Evolutionary conservation across 768 basidiomycete genomes (phyloP).

Genomic region (Podaxis sp.): DNA sequence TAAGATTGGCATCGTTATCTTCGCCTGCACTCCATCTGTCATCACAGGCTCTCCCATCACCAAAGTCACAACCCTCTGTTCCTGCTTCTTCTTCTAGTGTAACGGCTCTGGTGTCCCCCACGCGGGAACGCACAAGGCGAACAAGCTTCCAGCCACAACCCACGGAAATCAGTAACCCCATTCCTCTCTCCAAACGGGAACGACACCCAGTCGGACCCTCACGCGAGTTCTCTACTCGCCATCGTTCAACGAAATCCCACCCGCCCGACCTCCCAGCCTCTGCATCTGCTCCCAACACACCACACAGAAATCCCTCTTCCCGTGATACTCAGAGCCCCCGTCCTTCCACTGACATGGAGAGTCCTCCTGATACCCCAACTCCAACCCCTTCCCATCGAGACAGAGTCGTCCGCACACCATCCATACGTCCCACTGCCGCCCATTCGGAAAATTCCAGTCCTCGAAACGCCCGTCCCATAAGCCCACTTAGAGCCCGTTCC

Average conservation of each 20-base stretch:
- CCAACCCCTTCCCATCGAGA: constrained; percentile 11
- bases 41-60: constrained; percentile 52
- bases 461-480: constrained; percentile 15
- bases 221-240: constrained; percentile 18
- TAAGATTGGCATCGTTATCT: constrained; percentile 70
- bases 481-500: constrained; percentile 36
- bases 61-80: constrained; percentile 47
- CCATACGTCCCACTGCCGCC: constrained; percentile 3
- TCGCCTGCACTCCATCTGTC: constrained; percentile 70
- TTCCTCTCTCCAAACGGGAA: constrained; percentile 18
- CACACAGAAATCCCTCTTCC: constrained; percentile 1
- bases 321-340: constrained; percentile 1
- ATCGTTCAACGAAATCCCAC: constrained; percentile 29
- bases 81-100: constrained; percentile 46
- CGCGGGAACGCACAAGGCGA: constrained; percentile 42
- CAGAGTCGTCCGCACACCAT: not conserved
- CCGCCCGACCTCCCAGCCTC: constrained; percentile 25
- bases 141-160: constrained; percentile 32
- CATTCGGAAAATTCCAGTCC: constrained; percentile 7
- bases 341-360: constrained; percentile 8
- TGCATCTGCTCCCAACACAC: constrained; percentile 20
- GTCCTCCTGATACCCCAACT: constrained; percentile 11
- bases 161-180: constrained; percentile 15
- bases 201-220: constrained; percentile 13
- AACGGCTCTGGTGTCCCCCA: constrained; percentile 44